Conservation (phyloP, 306 rosid species). For the Pachyrhizus erosus region DNA sequence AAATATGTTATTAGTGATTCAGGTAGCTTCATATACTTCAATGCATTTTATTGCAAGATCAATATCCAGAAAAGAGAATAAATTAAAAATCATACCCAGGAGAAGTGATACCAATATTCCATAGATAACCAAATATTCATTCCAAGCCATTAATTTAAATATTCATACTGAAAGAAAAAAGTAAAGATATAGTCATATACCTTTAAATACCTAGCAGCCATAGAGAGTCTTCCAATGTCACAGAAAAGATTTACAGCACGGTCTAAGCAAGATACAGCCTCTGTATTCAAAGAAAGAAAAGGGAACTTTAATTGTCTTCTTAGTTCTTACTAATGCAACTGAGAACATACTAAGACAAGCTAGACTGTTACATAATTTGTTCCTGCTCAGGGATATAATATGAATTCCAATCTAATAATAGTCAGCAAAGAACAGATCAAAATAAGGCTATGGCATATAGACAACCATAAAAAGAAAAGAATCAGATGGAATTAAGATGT, state of each 20-base stretch:
- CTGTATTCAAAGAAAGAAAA: constrained; percentile 47
- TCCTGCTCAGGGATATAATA: constrained; percentile 11
- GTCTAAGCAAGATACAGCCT: constrained; percentile 81
- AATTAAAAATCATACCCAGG: not conserved
- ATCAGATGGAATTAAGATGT: constrained; percentile 5
- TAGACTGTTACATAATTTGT: not conserved
- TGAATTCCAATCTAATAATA: not conserved
- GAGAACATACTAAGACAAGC: constrained; percentile 13
- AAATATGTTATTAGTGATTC: constrained; percentile 20
- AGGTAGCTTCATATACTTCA: not conserved
- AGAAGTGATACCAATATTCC: not conserved
- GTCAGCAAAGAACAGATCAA: constrained; percentile 28
- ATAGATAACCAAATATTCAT: not conserved
- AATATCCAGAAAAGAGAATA: constrained; percentile 7
- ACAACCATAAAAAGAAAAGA: constrained; percentile 28
- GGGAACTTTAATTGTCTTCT: constrained; percentile 15
- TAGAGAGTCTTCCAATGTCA: constrained; percentile 96
- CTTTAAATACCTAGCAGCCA: constrained; percentile 97
- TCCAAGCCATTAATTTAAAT: no score
- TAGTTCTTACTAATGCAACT: constrained; percentile 14
- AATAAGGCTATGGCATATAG: constrained; percentile 18
- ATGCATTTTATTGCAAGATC: constrained; percentile 1
- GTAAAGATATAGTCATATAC: constrained; percentile 47
- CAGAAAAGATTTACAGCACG: constrained; percentile 79
- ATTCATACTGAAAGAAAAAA: not conserved